These are phyloP conservation scores for Parascedosporium putredinis DNA, from an alignment of 2,329 filamentous ascomycete genomes.

Conservation along the genomic window DNA sequence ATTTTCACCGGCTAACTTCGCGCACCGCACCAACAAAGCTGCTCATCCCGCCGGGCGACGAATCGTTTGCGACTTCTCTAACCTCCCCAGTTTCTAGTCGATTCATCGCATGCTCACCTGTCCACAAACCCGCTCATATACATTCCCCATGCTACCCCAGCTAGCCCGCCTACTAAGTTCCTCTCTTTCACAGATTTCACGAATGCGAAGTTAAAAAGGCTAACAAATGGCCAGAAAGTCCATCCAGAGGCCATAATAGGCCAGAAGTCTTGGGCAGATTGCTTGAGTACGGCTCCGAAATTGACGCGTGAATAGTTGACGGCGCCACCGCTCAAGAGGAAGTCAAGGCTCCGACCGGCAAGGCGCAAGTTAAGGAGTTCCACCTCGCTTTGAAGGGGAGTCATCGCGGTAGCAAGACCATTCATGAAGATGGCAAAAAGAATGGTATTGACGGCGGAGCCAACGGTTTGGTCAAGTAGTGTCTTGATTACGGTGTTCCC, in stretches of 20 bases:
- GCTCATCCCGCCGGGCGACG: too few species aligned
- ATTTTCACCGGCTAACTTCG: too few species aligned
- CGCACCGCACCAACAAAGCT: too few species aligned
- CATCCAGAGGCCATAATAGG: constrained; percentile 58
- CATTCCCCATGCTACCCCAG: constrained; percentile 64
- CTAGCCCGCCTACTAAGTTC: constrained; percentile 60
- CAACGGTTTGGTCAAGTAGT: constrained; percentile 57
- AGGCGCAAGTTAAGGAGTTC: constrained; percentile 14
- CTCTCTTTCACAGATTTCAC: constrained; percentile 61
- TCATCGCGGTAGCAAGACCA: constrained; percentile 42
- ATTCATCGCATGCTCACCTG: constrained; percentile 5
- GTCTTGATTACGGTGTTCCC: constrained; percentile 59
- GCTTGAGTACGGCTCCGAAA: constrained; percentile 31
- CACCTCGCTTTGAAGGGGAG: constrained; percentile 19
- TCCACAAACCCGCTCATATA: constrained; percentile 46
- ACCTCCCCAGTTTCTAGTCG: background rate
- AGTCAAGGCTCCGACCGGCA: constrained; percentile 20
- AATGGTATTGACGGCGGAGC: constrained; percentile 54
- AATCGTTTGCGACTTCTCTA: too few species aligned
- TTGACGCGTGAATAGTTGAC: constrained; percentile 36
- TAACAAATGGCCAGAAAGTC: constrained; percentile 59
- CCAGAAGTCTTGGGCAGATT: constrained; percentile 46
- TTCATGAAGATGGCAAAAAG: constrained; percentile 51
- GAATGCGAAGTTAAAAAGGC: constrained; percentile 56
- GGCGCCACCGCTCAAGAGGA: constrained; percentile 25